These are phyloP conservation scores for Yamadazyma buinensis DNA, from an alignment of 1,139 yeast genomes.

Conservation along the genomic window DNA sequence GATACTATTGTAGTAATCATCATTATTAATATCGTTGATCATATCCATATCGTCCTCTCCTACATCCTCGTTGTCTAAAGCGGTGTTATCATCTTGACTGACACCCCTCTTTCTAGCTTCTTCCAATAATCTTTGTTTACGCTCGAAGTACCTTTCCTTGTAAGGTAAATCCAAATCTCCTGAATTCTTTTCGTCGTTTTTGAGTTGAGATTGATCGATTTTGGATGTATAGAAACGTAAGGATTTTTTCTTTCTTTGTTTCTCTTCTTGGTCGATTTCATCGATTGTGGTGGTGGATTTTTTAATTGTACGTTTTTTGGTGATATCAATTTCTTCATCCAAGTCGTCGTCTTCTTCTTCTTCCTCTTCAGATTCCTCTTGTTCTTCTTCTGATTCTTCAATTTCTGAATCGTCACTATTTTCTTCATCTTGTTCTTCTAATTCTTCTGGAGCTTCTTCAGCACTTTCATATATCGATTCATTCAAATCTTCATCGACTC, in stretches of 20 bases:
- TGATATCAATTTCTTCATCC: constrained; percentile 44
- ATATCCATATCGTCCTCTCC: constrained; percentile 47
- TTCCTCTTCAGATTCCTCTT: constrained; percentile 13
- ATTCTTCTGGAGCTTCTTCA: constrained; percentile 20
- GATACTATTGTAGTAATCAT: constrained; percentile 47
- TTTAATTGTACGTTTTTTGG: constrained; percentile 45
- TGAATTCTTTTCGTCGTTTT: constrained; percentile 49
- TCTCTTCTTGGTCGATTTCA: constrained; percentile 78
- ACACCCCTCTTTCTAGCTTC: constrained; percentile 87
- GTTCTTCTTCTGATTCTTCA: constrained; percentile 15
- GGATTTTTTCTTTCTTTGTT: constrained; percentile 74
- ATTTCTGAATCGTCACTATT: constrained; percentile 10
- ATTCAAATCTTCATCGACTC: constrained; percentile 12
- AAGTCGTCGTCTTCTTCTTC: constrained; percentile 21
- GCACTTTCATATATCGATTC: constrained; percentile 13
- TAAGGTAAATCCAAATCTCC: constrained; percentile 96
- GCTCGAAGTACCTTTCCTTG: constrained; percentile 81
- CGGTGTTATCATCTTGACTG: constrained; percentile 52
- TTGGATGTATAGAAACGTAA: constrained; percentile 95
- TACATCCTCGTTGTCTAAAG: constrained; percentile 48
- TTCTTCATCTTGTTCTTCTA: constrained; percentile 15
- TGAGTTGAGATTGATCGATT: constrained; percentile 76
- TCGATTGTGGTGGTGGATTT: constrained; percentile 52
- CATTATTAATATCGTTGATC: constrained; percentile 33
- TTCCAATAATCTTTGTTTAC: constrained; percentile 80